Evolutionary conservation across 2,329 filamentous ascomycete genomes (phyloP).

Genomic region (Annulohypoxylon truncatum): DNA sequence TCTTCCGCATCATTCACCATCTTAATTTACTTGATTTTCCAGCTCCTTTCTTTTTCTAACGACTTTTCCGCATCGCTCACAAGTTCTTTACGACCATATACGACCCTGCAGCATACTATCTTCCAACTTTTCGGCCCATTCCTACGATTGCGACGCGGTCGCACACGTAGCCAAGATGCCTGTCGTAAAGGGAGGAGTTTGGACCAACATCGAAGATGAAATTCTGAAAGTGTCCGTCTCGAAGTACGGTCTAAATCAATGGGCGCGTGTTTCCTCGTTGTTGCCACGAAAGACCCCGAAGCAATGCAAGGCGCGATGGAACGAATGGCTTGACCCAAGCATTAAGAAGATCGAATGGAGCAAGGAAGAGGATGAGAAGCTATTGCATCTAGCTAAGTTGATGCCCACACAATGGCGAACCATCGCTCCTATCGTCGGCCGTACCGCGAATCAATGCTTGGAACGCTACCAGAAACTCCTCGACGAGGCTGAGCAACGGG

Average conservation of each 20-base stretch:
- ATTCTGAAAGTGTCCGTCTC: slow-evolving; percentile 96
- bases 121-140: background rate
- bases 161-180: slow-evolving; percentile 64
- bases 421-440: slow-evolving; percentile 94
- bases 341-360: slow-evolving; percentile 99
- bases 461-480: slow-evolving; percentile 97
- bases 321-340: slow-evolving; percentile 96
- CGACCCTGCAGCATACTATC: background rate
- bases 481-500: slow-evolving; percentile 92
- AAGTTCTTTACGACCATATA: background rate
- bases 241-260: slow-evolving; percentile 96
- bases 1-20: background rate
- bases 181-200: slow-evolving; percentile 79
- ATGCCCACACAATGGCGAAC: slow-evolving; percentile 99
- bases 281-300: slow-evolving; percentile 97
- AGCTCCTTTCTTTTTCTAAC: background rate
- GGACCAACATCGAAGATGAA: slow-evolving; percentile 88
- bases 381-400: slow-evolving; percentile 95
- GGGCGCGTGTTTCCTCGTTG: slow-evolving; percentile 97
- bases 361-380: slow-evolving; percentile 97
- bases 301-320: slow-evolving; percentile 99
- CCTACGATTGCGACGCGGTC: slow-evolving; percentile 3
- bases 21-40: background rate
- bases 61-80: background rate
- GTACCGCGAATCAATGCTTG: slow-evolving; percentile 95